Evolutionary conservation across 305 asterid genomes (phyloP).

Genomic region (Rubia peregrina): DNA sequence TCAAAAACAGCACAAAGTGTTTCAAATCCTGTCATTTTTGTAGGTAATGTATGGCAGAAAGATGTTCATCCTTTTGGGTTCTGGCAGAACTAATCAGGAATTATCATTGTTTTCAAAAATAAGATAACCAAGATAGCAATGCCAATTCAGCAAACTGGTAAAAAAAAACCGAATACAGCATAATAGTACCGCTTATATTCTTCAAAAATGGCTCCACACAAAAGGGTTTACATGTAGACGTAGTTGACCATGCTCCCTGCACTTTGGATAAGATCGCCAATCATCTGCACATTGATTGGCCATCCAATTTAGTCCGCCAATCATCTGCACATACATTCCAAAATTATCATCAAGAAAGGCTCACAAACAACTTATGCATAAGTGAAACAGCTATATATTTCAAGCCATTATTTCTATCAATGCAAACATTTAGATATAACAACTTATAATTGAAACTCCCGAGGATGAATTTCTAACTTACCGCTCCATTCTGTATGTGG

Average conservation of each 20-base stretch:
- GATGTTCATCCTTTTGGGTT: background rate
- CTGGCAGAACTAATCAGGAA: background rate
- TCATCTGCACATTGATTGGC: constrained; percentile 72
- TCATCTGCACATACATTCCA: constrained; percentile 36
- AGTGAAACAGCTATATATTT: background rate
- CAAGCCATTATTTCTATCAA: background rate
- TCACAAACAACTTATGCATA: background rate
- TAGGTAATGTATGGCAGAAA: constrained; percentile 5
- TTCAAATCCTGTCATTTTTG: background rate
- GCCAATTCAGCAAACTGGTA: background rate
- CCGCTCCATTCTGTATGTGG: constrained; percentile 98
- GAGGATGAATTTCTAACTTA: constrained; percentile 28
- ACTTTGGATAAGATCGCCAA: constrained; percentile 58
- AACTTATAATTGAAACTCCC: constrained; percentile 6
- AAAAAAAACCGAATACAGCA: background rate
- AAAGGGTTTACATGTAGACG: constrained; percentile 53
- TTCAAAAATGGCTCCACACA: constrained; percentile 1
- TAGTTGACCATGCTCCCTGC: constrained; percentile 68
- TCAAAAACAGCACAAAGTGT: background rate
- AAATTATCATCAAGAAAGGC: constrained; percentile 1
- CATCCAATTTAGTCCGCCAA: constrained; percentile 93
- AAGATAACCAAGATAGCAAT: background rate
- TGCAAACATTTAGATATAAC: background rate
- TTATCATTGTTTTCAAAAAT: background rate
- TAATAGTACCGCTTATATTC: background rate